Percentiles rank a stretch among this genome's conserved stretches.
These are phyloP conservation scores for Pulveroboletus sp. DNA, from an alignment of 768 basidiomycete species.

Conservation along the genomic window DNA sequence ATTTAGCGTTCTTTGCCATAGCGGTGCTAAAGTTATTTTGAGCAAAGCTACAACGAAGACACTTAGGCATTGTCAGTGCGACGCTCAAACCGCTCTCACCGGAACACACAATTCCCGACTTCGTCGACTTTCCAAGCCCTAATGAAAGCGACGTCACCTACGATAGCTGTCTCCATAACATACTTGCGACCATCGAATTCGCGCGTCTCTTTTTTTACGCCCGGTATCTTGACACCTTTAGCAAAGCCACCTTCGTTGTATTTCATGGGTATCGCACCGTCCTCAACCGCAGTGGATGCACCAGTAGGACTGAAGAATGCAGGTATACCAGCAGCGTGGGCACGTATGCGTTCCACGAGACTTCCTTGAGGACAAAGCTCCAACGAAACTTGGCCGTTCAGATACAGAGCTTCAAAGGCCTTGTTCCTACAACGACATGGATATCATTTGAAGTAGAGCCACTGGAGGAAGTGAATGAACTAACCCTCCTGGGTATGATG, in stretches of 20 bases:
- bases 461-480: slow-evolving; percentile 16
- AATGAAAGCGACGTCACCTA: slow-evolving; percentile 82
- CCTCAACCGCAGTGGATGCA: slow-evolving; percentile 78
- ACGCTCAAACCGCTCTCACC: slow-evolving; percentile 40
- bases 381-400: slow-evolving; percentile 75
- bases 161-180: slow-evolving; percentile 76
- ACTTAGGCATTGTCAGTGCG: neutral
- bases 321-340: slow-evolving; percentile 88
- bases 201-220: slow-evolving; percentile 72
- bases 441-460: neutral
- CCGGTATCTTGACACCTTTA: slow-evolving; percentile 67
- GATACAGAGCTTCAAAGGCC: slow-evolving; percentile 77
- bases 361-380: slow-evolving; percentile 94
- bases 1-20: slow-evolving; percentile 87
- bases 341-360: slow-evolving; percentile 82
- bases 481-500: slow-evolving; percentile 87
- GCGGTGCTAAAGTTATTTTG: slow-evolving; percentile 84
- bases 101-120: slow-evolving; percentile 87
- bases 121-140: slow-evolving; percentile 93
- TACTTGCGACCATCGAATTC: slow-evolving; percentile 80
- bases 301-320: slow-evolving; percentile 95
- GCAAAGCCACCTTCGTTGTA: slow-evolving; percentile 76
- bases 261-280: slow-evolving; percentile 73
- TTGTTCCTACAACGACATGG: slow-evolving; percentile 60
- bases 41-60: slow-evolving; percentile 54